Percentiles rank a stretch among this genome's conserved stretches.
phyloP scores from a whole-genome alignment of 495 filamentous ascomycete genomes.

The Xylaria scruposa region DNA sequence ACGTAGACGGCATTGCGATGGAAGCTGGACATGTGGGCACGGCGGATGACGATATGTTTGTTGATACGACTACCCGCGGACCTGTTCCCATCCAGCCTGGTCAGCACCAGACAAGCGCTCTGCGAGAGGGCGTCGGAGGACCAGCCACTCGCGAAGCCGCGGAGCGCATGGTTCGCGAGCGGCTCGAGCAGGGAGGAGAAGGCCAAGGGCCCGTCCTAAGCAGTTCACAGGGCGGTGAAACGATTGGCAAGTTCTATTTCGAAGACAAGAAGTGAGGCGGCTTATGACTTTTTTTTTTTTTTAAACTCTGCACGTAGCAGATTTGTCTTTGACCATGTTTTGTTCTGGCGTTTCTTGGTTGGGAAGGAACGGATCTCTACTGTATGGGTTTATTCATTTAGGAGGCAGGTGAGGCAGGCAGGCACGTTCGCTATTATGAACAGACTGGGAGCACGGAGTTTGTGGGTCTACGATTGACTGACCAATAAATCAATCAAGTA shows the following conservation, averaged over 20 bases:
- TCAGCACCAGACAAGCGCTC: constrained; percentile 41
- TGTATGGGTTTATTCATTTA: background rate
- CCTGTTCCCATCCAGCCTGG: constrained; percentile 46
- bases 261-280: constrained; percentile 52
- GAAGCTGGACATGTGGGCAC: constrained; percentile 41
- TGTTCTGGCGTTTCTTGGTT: background rate
- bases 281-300: background rate
- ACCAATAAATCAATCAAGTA: background rate
- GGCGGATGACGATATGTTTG: constrained; percentile 44
- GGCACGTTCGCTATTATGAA: constrained; percentile 23
- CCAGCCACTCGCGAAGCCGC: constrained; percentile 51
- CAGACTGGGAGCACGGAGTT: constrained; percentile 18
- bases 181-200: constrained; percentile 51
- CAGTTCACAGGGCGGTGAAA: constrained; percentile 46
- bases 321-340: background rate
- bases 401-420: constrained; percentile 7
- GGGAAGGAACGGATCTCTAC: background rate
- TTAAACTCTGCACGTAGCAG: background rate
- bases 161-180: constrained; percentile 61
- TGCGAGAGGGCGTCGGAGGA: constrained; percentile 42
- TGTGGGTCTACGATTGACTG: background rate
- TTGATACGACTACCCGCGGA: constrained; percentile 52
- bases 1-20: constrained; percentile 54
- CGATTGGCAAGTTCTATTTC: constrained; percentile 61
- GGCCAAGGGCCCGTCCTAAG: constrained; percentile 46